Evolutionary conservation across 257 asterid genomes (phyloP), one percentile per base, ranked within the genome.

Genomic region (Leptodermis oblonga): DNA sequence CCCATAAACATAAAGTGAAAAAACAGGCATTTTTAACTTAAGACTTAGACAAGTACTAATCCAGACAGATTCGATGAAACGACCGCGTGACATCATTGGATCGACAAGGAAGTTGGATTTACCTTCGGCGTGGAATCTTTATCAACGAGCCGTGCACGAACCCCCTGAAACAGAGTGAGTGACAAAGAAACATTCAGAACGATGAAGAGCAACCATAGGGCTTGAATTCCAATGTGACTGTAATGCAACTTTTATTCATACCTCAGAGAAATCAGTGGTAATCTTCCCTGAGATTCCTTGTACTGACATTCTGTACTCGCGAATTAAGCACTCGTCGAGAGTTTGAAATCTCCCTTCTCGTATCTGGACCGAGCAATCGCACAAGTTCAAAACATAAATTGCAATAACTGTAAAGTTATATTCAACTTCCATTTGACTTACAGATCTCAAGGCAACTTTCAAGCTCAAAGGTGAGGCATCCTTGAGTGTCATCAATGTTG

Each of bases 391-490:
- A 76, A 68, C 39, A 25, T 33, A 49, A 39, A 52, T 33, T 12
- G 33, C 52, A 1, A n/a, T 18, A 17, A 54, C 28, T 51, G 12
- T 18, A 33, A 11, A 55, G 69, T 25, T 53, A 53, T 69, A 33
- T 22, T 36, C 26, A 62, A 23, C 54, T 26, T 34, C 37, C 33
- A 56, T 20, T 59, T 34, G 69, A 82, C 99, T 85, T 84, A 94
- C 99, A 64, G 97, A 88, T 94, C 81, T 87, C 77, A 94, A 79
- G 33, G 99, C 73, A 76, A 94, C 99, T 83, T 94, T 91, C 89
- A 94, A 84, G 82, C 99, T 94, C 80, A 91, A 75, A 37, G 97
- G 97, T 13, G 99, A 82, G 23, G 89, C 83, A 70, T 89, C 86
- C 71, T 86, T 83, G 48, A 94, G 97, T 76, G 84, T 94, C 79